A percentile compares a stretch with the other conserved stretches of the same genome.
Conservation (phyloP, 192 early-diverging fungal genomes). For the Chytriomyces sp. region DNA sequence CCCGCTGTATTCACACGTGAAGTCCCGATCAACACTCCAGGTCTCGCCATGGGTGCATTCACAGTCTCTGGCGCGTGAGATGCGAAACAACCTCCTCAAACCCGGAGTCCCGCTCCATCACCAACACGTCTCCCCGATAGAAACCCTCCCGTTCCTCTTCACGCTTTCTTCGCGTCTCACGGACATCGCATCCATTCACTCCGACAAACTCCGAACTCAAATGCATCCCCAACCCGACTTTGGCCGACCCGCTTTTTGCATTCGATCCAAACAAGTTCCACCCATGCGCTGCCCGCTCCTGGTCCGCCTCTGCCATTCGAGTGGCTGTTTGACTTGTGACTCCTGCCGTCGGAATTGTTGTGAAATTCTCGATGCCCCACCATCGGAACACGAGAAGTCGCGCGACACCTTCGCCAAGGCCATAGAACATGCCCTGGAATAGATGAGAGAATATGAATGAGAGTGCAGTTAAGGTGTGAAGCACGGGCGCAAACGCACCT, state of each 20-base stretch:
- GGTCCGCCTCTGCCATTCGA: neutral
- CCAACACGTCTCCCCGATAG: neutral
- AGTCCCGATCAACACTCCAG: no score
- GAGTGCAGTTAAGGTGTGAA: neutral
- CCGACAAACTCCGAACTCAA: neutral
- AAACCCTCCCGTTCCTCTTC: neutral
- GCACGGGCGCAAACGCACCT: constrained; percentile 5
- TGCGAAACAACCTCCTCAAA: neutral
- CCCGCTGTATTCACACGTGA: no score
- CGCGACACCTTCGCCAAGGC: constrained; percentile 57
- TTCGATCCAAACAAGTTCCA: no score
- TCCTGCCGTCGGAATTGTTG: constrained; percentile 24
- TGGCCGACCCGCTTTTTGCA: no score
- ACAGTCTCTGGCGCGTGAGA: neutral
- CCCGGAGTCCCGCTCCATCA: neutral
- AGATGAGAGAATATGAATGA: neutral
- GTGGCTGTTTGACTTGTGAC: constrained; percentile 14
- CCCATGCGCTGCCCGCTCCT: neutral
- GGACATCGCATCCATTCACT: neutral
- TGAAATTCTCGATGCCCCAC: constrained; percentile 49
- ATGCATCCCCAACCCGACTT: no score
- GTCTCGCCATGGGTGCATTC: no score
- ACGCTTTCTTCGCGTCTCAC: neutral
- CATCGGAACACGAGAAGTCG: constrained; percentile 51
- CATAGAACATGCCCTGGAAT: constrained; percentile 60